Evolutionary conservation across 1,284 basidiomycete species (phyloP), one percentile per base, ranked within the genome.

Genomic region (Cryptococcus sp.): DNA sequence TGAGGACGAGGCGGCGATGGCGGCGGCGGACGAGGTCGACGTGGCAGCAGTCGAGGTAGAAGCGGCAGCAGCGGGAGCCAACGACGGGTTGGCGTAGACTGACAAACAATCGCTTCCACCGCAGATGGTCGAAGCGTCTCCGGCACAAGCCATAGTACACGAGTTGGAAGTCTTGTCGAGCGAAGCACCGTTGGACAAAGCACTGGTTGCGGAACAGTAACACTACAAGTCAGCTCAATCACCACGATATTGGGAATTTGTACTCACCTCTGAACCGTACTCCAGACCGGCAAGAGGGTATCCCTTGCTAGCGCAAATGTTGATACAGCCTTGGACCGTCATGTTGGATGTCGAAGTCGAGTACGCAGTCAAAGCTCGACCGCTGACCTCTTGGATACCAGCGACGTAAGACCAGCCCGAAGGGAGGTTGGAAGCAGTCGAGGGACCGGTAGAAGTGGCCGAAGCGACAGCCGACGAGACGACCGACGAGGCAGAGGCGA

Each of bases 81-180:
- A 28, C 42, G 74, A 69, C 1, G 77, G 74, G 43, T 46, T 46
- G 44, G 22, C 26, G 44, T 38, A 46, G 12, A 46, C 18, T 21
- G 14, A n/a, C 14, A 50, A 12, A 22, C 32, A 11, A 28, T 42
- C 33, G 18, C 32, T 24, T 26, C 43, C 49, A 50, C 49, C 49
- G 35, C 49, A 46, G 2, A 52, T 57, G 31, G 57, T 47, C 10
- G 45, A 45, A 4, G 54, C n/a, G 48, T 66, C 57, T 18, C 58
- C 65, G 2, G 47, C 41, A 41, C 66, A 69, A 5, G 58, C 47
- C 45, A 51, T 62, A 26, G 31, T 52, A 47, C 66, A 58, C 2
- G n/a, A n/a, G n/a, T n/a, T n/a, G n/a, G n/a, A n/a, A n/a, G n/a
- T 66, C 43, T 60, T 67, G 54, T 62, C 62, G 48, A 67, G 69